A percentile compares a stretch with the other conserved stretches of the same genome.
Evolutionary conservation across 331 rosid genomes (phyloP).

Genomic region (Dryas integrifolia): DNA sequence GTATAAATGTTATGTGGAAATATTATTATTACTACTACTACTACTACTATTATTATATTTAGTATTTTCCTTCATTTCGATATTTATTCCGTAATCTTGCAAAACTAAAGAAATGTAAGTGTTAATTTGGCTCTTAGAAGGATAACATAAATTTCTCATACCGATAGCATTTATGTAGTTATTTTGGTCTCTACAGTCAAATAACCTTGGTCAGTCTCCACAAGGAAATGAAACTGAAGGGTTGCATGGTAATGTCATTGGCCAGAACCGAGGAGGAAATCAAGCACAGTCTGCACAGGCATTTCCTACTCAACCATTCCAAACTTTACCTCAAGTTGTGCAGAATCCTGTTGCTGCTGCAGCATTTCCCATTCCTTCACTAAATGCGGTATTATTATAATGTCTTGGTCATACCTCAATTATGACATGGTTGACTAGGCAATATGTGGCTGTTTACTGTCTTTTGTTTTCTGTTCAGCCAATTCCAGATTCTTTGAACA

Average conservation of each 20-base stretch:
- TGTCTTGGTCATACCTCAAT: conserved; percentile 16
- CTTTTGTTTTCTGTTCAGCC: conserved; percentile 54
- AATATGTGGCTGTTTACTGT: neutral
- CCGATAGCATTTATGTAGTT: neutral
- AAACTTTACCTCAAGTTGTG: conserved; percentile 56
- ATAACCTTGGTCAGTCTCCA: conserved; percentile 46
- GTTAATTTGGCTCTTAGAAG: neutral
- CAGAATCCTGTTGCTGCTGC: conserved; percentile 71
- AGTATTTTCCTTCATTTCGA: too few species aligned
- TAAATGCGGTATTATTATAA: conserved; percentile 49
- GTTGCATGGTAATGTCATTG: conserved; percentile 26
- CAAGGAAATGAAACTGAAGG: conserved; percentile 61
- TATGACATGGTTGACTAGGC: conserved; percentile 19
- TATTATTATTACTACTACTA: too few species aligned
- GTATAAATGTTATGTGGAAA: too few species aligned
- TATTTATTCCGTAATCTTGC: neutral
- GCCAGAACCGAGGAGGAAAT: conserved; percentile 52
- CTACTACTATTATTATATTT: too few species aligned
- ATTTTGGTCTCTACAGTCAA: conserved; percentile 22
- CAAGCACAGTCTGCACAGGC: conserved; percentile 68
- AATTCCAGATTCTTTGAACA: conserved; percentile 73
- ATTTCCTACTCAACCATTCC: conserved; percentile 57
- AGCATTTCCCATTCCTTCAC: conserved; percentile 64
- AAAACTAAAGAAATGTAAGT: neutral
- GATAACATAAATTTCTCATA: neutral